These are phyloP conservation scores for Coemansia sp. DNA, from an alignment of 371 early-diverging fungal species.

Conservation along the genomic window DNA sequence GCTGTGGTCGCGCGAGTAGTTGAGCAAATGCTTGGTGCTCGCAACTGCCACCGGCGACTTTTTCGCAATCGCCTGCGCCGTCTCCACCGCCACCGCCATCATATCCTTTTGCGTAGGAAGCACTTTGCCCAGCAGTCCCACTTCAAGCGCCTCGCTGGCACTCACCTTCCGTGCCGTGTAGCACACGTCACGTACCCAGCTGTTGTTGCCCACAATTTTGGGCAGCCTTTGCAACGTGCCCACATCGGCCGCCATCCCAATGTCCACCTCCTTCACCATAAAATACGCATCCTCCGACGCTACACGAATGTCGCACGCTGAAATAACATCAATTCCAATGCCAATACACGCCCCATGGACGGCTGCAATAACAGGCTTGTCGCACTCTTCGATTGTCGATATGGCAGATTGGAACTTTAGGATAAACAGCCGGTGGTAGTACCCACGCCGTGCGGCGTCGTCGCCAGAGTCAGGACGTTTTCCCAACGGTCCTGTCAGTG, in stretches of 20 bases:
- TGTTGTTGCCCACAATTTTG: slow-evolving; percentile 87
- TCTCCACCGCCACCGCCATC: slow-evolving; percentile 60
- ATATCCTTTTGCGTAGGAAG: slow-evolving; percentile 58
- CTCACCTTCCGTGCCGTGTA: slow-evolving; percentile 62
- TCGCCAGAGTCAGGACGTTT: slow-evolving; percentile 1
- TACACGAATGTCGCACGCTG: slow-evolving; percentile 90
- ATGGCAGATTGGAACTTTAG: slow-evolving; percentile 64
- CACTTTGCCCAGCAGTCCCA: slow-evolving; percentile 79
- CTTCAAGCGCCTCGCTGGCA: slow-evolving; percentile 71
- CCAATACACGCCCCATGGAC: slow-evolving; percentile 88
- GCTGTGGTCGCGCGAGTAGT: slow-evolving; percentile 87
- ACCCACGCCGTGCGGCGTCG: slow-evolving; percentile 59
- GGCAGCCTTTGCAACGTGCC: slow-evolving; percentile 93
- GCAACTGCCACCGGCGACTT: slow-evolving; percentile 88
- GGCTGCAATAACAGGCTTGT: slow-evolving; percentile 87
- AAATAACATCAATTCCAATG: slow-evolving; percentile 82
- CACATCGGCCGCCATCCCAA: slow-evolving; percentile 86
- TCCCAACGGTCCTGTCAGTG: slow-evolving; percentile 30
- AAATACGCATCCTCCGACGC: slow-evolving; percentile 78
- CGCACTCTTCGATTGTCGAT: slow-evolving; percentile 77
- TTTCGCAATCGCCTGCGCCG: slow-evolving; percentile 73
- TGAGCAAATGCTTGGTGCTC: slow-evolving; percentile 87
- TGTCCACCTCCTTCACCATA: slow-evolving; percentile 87
- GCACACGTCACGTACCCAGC: slow-evolving; percentile 87
- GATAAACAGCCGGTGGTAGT: slow-evolving; percentile 55